Evolutionary conservation across 2,329 filamentous ascomycete species (phyloP), one percentile per base, ranked within the genome.

Genomic region (Monosporascus cannonballus): DNA sequence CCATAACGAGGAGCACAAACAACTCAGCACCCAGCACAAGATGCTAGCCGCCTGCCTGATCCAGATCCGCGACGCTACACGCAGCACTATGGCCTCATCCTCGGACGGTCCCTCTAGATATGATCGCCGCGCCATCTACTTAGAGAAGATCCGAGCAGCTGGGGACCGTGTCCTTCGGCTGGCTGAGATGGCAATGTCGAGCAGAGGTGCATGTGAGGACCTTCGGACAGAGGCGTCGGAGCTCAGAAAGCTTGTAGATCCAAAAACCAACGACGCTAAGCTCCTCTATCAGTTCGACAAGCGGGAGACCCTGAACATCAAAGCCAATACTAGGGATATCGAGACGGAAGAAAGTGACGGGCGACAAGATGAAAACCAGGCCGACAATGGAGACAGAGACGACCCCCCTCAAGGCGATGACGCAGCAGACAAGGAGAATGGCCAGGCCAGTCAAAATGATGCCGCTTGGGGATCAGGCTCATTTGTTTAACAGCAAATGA

Each of bases 31-130:
- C 34, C 63, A 66, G 48, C 56, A 44, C 36, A 59, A 63, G 47
- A 62, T 64, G 47, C 41, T 68, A 24, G 57, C 62, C 25, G 52
- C 57, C 17, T 64, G 59, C 50, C 37, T 68, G 18, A 54, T 54
- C 24, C 58, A 63, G 22, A 25, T 65, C 41, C 55, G 59, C 11
- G 58, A 61, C 11, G 58, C 59, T 18, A 56, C 57, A n/a, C 49
- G 50, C 47, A 51, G 60, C 18, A 44, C 25, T 34, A 51, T 45
- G 30, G 47, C 48, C 30, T 42, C 51, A 18, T 52, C 50, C 7
- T 55, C 51, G 9, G 39, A 53, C 18, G 37, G 49, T 36, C 54
- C 14, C 2, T 49, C 45, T 22, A 50, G 47, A 11, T 54, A 65
- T 47, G 54, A 63, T 54, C 55, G 61, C 52, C 58, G 55, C 27